Base-by-base conservation (phyloP, 164 flowering plant species). In the Vitis riparia region DNA sequence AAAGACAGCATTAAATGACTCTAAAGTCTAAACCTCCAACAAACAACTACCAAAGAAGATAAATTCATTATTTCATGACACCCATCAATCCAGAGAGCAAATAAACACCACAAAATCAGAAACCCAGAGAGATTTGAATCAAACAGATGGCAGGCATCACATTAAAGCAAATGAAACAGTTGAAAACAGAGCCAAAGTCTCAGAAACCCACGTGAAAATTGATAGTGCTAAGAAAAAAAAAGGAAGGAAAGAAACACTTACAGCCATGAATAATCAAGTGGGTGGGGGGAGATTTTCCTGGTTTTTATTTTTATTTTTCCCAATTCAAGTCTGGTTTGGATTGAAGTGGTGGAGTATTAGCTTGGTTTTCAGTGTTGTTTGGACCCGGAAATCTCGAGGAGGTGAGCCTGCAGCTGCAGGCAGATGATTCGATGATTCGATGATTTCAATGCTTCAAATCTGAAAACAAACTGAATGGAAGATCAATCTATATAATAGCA, bases 221-320 rank as follows among this genome's bases (percentile, higher is more conserved):
- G 13, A 59, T 5, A 19, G 4, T 10, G 4, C 27, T 12, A 17
- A 2, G 3, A 23, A 19, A 9, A 19, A 17, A 19, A 56, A 2
- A 23, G 2, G 27, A 23, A 23, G 2, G 27, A 23, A 23, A 44
- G 27, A 67, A 62, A 53, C 2, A 73, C 80, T 77, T 73, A 77
- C 80, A 70, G 76, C 71, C 80, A 77, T 77, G 44, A 37, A 37
- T 51, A 51, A 10, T 73, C 60, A 73, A 29, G 11, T 52, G 59
- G 9, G 71, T 47, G n/a, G n/a, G 48, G 23, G 15, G 11, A 32
- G 52, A 44, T 47, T 49, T 59, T 59, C 8, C 14, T 59, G 55
- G 13, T 12, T 53, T 53, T 48, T 66, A 63, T 32, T 32, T 32
- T 32, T 32, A 19, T 32, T 37, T 37, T 37, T 6, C 55, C 51